Evolutionary conservation across 2,329 filamentous ascomycete genomes (phyloP).

Genomic region (Nemania sp.): DNA sequence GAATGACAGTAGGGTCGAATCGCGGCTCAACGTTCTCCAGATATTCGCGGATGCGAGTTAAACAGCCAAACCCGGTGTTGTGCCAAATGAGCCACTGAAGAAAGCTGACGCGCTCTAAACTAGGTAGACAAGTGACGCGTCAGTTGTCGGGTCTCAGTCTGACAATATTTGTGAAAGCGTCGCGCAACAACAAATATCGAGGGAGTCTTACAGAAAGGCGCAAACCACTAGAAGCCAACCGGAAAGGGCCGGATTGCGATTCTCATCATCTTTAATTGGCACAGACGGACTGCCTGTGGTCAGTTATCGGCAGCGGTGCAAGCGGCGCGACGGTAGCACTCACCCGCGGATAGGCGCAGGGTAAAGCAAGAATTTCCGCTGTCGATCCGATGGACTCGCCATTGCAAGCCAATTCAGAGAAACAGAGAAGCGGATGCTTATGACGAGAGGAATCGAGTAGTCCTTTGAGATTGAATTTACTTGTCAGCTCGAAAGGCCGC

Average conservation of each 20-base stretch:
- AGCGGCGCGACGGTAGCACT: not conserved
- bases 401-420: not conserved
- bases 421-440: too few species aligned
- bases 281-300: slow-evolving; percentile 1
- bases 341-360: slow-evolving; percentile 8
- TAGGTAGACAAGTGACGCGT: not conserved
- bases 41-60: slow-evolving; percentile 5
- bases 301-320: not conserved
- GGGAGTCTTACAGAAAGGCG: slow-evolving; percentile 12
- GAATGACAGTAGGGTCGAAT: slow-evolving; percentile 14
- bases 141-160: not conserved
- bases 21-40: slow-evolving; percentile 13
- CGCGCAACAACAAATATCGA: not conserved
- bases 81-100: not conserved
- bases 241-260: slow-evolving; percentile 1
- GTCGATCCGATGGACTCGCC: not conserved
- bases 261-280: not conserved
- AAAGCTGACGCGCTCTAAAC: slow-evolving; percentile 8
- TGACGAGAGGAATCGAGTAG: too few species aligned
- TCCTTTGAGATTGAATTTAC: too few species aligned
- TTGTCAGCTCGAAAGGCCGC: too few species aligned
- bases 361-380: slow-evolving; percentile 10
- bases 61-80: slow-evolving; percentile 7
- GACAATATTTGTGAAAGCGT: not conserved
- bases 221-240: slow-evolving; percentile 9